Evolutionary conservation across 257 asterid species (phyloP).

Genomic region (Cruciata laevipes): DNA sequence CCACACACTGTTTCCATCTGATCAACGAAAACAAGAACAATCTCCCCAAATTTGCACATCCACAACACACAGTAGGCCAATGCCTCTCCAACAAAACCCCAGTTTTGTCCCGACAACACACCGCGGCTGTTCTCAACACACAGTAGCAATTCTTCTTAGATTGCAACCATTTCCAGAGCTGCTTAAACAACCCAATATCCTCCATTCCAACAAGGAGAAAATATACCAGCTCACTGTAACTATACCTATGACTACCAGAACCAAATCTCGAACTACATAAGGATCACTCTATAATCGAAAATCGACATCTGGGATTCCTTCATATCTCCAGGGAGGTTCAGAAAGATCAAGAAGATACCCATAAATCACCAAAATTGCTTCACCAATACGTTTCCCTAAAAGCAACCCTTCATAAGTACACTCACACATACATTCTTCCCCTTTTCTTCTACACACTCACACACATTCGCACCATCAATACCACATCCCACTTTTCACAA

Average conservation of each 20-base stretch:
- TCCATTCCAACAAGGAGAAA: slow-evolving; percentile 46
- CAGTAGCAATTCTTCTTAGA: slow-evolving; percentile 68
- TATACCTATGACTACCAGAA: not conserved
- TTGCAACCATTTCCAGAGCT: slow-evolving; percentile 87
- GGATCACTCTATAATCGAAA: not conserved
- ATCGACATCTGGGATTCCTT: slow-evolving; percentile 19
- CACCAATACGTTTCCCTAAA: slow-evolving; percentile 43
- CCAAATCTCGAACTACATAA: slow-evolving; percentile 9
- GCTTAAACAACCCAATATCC: slow-evolving; percentile 91
- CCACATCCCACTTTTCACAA: not conserved
- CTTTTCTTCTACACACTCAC: slow-evolving; percentile 7
- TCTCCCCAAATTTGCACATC: slow-evolving; percentile 58
- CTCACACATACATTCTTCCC: slow-evolving; percentile 11
- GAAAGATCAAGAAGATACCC: slow-evolving; percentile 62
- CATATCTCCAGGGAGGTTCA: slow-evolving; percentile 15
- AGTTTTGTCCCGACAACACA: slow-evolving; percentile 65
- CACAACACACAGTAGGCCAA: slow-evolving; percentile 92
- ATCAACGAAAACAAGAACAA: slow-evolving; percentile 46
- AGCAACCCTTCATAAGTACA: slow-evolving; percentile 42
- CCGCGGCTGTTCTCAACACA: slow-evolving; percentile 39
- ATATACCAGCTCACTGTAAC: not conserved
- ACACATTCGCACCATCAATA: slow-evolving; percentile 1
- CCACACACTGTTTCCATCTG: slow-evolving; percentile 67
- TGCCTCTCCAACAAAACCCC: slow-evolving; percentile 72
- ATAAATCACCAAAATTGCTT: slow-evolving; percentile 33